phyloP scores from a whole-genome alignment of 768 basidiomycete species.

The Cystofilobasidium ferigula region DNA sequence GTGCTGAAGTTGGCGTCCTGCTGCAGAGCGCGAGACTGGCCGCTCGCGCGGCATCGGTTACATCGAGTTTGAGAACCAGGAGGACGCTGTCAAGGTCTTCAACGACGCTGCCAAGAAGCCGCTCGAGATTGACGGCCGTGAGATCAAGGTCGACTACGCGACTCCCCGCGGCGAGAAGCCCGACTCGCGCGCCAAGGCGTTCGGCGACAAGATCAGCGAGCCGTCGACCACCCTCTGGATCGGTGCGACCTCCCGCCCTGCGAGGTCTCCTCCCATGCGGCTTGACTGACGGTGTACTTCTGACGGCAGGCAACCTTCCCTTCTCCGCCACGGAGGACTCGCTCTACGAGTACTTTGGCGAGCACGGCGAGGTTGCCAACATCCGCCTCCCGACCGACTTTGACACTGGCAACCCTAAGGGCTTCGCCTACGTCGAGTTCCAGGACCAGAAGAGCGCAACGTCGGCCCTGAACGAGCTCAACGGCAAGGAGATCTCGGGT shows the following conservation, averaged over 20 bases:
- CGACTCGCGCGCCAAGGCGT: conserved; percentile 24
- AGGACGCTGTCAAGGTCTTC: conserved; percentile 61
- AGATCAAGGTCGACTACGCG: conserved; percentile 74
- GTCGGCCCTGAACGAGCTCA: conserved; percentile 58
- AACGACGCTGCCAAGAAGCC: conserved; percentile 53
- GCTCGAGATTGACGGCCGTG: conserved; percentile 75
- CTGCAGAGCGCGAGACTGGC: conserved; percentile 43
- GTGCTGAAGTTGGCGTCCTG: conserved; percentile 78
- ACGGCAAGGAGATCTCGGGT: conserved; percentile 68
- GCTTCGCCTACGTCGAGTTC: conserved; percentile 95
- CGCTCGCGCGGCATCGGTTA: conserved; percentile 47
- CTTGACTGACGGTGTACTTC: no score
- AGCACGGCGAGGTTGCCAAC: conserved; percentile 70
- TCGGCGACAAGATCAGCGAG: conserved; percentile 34
- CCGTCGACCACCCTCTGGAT: conserved; percentile 72
- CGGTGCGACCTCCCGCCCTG: no score
- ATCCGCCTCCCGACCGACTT: conserved; percentile 86
- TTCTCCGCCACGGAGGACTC: conserved; percentile 68
- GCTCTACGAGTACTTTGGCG: conserved; percentile 81
- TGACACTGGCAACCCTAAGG: conserved; percentile 80
- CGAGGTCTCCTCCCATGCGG: no score
- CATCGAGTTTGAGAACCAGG: conserved; percentile 46
- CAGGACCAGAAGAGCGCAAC: conserved; percentile 65
- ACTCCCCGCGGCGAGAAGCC: conserved; percentile 40
- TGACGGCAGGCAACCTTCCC: conserved; percentile 79